These are phyloP conservation scores for Monilinia aucupariae DNA, from an alignment of 2,329 filamentous ascomycete genomes.

Conservation along the genomic window DNA sequence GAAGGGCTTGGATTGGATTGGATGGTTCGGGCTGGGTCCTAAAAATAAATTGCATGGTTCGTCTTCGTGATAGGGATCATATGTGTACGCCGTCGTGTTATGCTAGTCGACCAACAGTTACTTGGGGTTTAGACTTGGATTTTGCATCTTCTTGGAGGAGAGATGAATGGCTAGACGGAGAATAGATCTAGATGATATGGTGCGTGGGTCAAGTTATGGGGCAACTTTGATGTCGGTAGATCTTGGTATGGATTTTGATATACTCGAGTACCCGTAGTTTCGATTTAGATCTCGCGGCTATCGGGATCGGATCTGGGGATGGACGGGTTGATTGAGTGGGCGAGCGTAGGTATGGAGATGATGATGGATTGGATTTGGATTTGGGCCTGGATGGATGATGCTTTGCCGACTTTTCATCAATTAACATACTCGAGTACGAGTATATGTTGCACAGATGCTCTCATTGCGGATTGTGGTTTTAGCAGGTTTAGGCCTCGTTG, in stretches of 20 bases:
- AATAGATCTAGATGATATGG: background rate
- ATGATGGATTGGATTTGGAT: background rate
- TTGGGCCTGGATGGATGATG: background rate
- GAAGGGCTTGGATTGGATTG: background rate
- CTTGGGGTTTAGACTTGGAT: background rate
- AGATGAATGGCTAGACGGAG: background rate
- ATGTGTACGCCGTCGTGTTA: no score
- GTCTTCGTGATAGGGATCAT: background rate
- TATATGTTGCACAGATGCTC: no score
- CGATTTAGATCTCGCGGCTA: slow-evolving; percentile 1
- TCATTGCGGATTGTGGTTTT: background rate
- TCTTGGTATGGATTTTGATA: background rate
- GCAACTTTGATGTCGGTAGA: background rate
- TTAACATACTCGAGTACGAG: no score
- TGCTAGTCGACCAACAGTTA: no score
- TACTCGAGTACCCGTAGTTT: no score
- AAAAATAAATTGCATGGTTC: background rate
- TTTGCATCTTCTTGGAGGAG: background rate
- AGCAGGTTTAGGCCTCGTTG: background rate
- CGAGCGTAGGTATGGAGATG: background rate
- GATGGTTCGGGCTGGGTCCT: background rate
- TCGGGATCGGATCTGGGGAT: background rate
- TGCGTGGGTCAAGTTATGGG: background rate
- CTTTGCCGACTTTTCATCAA: no score
- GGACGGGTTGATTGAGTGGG: background rate